These are phyloP conservation scores for Komagataella kurtzmanii DNA, from an alignment of 805 yeast genomes.

Conservation along the genomic window DNA sequence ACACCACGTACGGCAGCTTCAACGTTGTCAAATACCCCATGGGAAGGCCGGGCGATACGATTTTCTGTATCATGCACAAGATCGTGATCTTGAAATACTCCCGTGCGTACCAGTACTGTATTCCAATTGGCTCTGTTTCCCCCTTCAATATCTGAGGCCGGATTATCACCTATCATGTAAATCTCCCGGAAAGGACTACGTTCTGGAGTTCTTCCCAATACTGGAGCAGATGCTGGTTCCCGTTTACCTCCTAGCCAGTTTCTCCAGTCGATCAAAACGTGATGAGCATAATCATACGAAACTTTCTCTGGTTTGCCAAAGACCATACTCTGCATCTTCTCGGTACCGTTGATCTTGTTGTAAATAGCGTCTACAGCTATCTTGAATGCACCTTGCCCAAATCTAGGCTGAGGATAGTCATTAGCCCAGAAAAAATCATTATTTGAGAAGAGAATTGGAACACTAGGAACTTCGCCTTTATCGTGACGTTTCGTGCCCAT, in stretches of 20 bases:
- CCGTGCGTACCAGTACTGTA: constrained; percentile 72
- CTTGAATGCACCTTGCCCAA: constrained; percentile 87
- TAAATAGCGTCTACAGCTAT: constrained; percentile 49
- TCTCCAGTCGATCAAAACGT: constrained; percentile 46
- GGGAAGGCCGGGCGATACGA: constrained; percentile 26
- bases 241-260: constrained; percentile 16
- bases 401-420: constrained; percentile 62
- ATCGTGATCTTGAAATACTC: constrained; percentile 65
- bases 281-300: constrained; percentile 77
- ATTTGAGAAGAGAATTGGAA: constrained; percentile 72
- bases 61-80: constrained; percentile 7
- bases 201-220: constrained; percentile 25
- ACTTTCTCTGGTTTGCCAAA: constrained; percentile 74
- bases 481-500: constrained; percentile 44
- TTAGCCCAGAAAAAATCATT: constrained; percentile 84
- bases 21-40: constrained; percentile 37
- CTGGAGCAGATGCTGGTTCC: constrained; percentile 21
- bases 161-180: constrained; percentile 96
- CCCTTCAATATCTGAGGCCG: constrained; percentile 83
- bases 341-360: constrained; percentile 33
- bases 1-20: constrained; percentile 25
- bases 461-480: constrained; percentile 26
- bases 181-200: constrained; percentile 42
- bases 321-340: constrained; percentile 35
- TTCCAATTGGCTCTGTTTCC: constrained; percentile 86